These are phyloP conservation scores for Fonsecaea erecta DNA, from an alignment of 2,329 filamentous ascomycete species.

Conservation along the genomic window DNA sequence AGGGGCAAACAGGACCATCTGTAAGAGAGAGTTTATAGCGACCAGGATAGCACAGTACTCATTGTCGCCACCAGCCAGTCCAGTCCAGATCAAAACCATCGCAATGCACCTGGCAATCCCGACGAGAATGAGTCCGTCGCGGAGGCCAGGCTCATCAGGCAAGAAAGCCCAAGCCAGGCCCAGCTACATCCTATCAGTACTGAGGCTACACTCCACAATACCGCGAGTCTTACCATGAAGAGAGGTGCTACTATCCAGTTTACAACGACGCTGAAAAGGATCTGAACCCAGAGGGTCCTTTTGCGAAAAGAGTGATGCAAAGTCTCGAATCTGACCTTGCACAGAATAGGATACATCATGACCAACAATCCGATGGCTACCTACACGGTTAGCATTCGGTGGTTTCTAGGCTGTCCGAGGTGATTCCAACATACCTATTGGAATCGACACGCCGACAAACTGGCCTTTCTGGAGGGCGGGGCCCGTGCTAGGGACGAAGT, in stretches of 20 bases:
- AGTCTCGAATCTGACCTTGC: constrained; percentile 80
- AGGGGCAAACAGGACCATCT: constrained; percentile 74
- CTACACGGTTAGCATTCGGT: neutral
- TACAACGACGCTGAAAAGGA: constrained; percentile 74
- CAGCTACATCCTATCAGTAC: constrained; percentile 46
- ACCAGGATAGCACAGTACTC: constrained; percentile 86
- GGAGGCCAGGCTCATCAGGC: constrained; percentile 55
- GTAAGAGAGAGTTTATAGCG: constrained; percentile 71
- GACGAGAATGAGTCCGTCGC: constrained; percentile 76
- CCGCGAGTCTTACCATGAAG: constrained; percentile 66
- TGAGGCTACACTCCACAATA: neutral
- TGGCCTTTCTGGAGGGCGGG: constrained; percentile 69
- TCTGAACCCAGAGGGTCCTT: constrained; percentile 73
- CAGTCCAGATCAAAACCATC: constrained; percentile 83
- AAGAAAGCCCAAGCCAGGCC: constrained; percentile 58
- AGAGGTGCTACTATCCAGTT: constrained; percentile 86
- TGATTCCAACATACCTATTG: constrained; percentile 59
- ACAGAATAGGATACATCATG: constrained; percentile 95
- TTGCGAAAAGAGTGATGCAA: constrained; percentile 69
- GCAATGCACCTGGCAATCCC: constrained; percentile 85
- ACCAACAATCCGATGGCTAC: constrained; percentile 77
- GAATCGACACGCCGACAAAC: constrained; percentile 72
- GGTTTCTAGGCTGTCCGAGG: neutral
- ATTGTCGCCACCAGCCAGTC: constrained; percentile 72
- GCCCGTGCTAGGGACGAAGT: constrained; percentile 69